A percentile compares a stretch with the other conserved stretches of the same genome.
Evolutionary conservation across 2,329 filamentous ascomycete species (phyloP).

Genomic region (Fonsecaea pugnacius): DNA sequence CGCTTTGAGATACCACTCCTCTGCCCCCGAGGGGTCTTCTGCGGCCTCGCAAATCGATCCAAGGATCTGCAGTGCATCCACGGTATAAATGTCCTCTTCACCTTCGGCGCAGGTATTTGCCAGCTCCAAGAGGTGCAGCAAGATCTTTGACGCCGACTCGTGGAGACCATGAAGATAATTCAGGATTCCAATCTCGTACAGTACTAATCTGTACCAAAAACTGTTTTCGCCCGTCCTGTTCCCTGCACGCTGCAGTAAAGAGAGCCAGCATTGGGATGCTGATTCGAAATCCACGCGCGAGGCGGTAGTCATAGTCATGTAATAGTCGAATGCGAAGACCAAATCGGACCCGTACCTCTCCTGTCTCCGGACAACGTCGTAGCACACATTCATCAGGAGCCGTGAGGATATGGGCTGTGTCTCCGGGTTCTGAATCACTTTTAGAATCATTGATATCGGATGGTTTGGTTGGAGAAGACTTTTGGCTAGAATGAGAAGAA

Average conservation of each 20-base stretch:
- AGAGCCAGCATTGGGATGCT: neutral
- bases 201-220: neutral
- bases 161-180: neutral
- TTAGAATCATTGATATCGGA: slow-evolving; percentile 18
- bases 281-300: neutral
- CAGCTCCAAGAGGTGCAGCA: neutral
- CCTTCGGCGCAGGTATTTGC: neutral
- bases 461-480: slow-evolving; percentile 12
- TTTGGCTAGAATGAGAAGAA: slow-evolving; percentile 8
- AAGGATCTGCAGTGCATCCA: neutral
- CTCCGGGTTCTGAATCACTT: neutral
- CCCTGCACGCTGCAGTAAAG: neutral
- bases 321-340: neutral
- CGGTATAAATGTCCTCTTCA: neutral
- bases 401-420: neutral
- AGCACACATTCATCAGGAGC: slow-evolving; percentile 6
- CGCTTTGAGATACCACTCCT: slow-evolving; percentile 12
- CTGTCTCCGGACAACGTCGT: slow-evolving; percentile 9
- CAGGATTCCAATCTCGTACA: neutral
- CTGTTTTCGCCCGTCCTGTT: neutral
- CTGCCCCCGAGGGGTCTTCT: slow-evolving; percentile 2
- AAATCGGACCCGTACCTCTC: neutral
- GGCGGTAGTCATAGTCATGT: neutral
- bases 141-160: neutral
- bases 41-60: neutral